These are phyloP conservation scores for Penicillium goetzii DNA, from an alignment of 495 filamentous ascomycete genomes.

Conservation along the genomic window DNA sequence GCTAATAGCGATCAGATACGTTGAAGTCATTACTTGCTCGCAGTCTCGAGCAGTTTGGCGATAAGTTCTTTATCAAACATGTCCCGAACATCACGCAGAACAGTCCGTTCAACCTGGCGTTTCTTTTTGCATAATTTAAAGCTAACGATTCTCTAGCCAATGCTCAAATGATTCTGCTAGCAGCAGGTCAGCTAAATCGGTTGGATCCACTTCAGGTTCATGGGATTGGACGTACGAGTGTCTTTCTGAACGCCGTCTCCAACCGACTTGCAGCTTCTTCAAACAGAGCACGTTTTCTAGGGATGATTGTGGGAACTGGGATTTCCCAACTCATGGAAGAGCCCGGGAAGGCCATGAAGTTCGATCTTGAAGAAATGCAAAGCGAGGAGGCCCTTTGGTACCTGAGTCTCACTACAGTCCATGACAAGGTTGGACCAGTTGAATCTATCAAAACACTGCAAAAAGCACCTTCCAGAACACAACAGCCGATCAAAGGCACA, in stretches of 20 bases:
- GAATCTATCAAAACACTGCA: conserved; percentile 47
- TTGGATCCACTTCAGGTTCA: conserved; percentile 60
- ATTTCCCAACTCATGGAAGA: conserved; percentile 82
- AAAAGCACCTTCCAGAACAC: not conserved
- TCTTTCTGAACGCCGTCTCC: conserved; percentile 77
- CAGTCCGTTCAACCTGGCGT: conserved; percentile 52
- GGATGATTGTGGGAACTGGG: conserved; percentile 84
- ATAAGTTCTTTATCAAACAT: conserved; percentile 85
- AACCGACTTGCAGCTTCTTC: conserved; percentile 84
- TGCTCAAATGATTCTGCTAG: conserved; percentile 76
- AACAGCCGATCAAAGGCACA: conserved; percentile 6
- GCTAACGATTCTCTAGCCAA: conserved; percentile 59
- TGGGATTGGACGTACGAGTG: conserved; percentile 67
- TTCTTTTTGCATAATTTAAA: not conserved
- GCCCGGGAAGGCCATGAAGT: conserved; percentile 72
- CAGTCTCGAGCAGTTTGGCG: conserved; percentile 73
- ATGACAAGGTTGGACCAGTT: conserved; percentile 67
- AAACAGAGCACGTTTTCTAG: conserved; percentile 74
- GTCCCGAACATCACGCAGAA: conserved; percentile 83
- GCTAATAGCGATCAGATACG: conserved; percentile 44
- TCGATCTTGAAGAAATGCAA: conserved; percentile 79
- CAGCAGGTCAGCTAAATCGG: conserved; percentile 74
- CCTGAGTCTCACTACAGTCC: conserved; percentile 61
- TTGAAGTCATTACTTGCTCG: conserved; percentile 66
- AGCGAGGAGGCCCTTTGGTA: conserved; percentile 78